Base-by-base conservation (phyloP, 2,329 filamentous ascomycete genomes). In the Fusarium mangiferae region DNA sequence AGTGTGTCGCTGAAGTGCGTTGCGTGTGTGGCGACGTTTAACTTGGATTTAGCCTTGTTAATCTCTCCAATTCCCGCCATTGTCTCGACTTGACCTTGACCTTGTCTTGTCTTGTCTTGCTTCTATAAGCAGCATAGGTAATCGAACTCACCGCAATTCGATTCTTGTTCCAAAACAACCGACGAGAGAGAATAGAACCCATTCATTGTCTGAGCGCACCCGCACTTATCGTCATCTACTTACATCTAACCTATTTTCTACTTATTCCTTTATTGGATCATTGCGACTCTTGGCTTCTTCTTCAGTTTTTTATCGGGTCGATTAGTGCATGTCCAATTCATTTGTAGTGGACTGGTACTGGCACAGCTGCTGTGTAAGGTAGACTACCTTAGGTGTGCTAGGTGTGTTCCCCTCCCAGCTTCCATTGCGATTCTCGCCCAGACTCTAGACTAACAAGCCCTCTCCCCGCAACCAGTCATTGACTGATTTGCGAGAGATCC, bases 401-500 rank as follows among this genome's bases (percentile, higher is more conserved):
- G 51, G 63, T 58, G 58, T 51, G 61, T 71, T 70, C 68, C 66
- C 66, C 66, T 71, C 66, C 57, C 73, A 76, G 62, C 71, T 26
- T 39, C 28, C 39, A 42, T 62, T 68, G 70, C 63, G 63, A 72
- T 67, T 76, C 73, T 45, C 55, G 41, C 55, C 41, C 24, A 73
- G 72, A 68, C 65, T 60, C 51, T 56, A 56, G 41, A 74, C 75
- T 73, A 77, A 70, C 66, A 70, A 74, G 67, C 59, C 75, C 74
- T 76, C 72, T 76, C 74, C 73, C 76, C 74, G 74, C 76, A 73
- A 71, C 68, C 66, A 73, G 74, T 74, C 67, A 75, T 58, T 72
- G 68, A 59, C 45, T 64, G 55, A 70, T 72, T 69, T 68, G 51
- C 28, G 64, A 68, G 56, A 45, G 59, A 61, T 63, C 22, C 24